Base-by-base conservation (phyloP, 805 yeast genomes). In the Wickerhamomyces sydowiorum region DNA sequence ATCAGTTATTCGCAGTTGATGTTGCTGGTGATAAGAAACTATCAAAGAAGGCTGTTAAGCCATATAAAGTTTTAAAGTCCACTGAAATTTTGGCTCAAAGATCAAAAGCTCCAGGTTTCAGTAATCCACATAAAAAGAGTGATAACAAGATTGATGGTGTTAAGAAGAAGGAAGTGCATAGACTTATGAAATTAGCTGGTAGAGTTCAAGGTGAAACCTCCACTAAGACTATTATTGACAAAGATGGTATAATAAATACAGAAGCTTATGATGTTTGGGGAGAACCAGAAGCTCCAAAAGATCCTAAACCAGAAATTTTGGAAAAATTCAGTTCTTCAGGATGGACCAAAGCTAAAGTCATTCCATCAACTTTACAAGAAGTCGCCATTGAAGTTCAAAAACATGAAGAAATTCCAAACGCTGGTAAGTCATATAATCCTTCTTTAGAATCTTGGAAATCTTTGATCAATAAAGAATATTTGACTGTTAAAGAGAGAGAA, bases 341-440 rank as follows among this genome's bases (percentile, higher is more conserved):
- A 27, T 68, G 75, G 60, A 71, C 84, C 3, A 63, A 65, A 28
- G 76, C 87, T 5, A 71, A 74, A 3, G 60, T 59, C 5, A 67
- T 62, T 4, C 91, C 93, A 13, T 60, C 59, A 21, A 82, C 90
- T 2, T 52, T 80, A 49, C 68, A 61, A 37, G 61, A 65, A 25
- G 66, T 66, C 3, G 82, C 95, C 1, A 59, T 80, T n/a, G 53
- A 53, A 33, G 75, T 86, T 15, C 72, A 69, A 44, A 71, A 72
- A n/a, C 53, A 65, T 37, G 80, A 70, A 17, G 61, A 51, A 2
- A 43, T 80, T 4, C 89, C 96, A 12, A 82, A 82, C 53, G 93
- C 82, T 2, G 98, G 98, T 42, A 86, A 84, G 60, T 90, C 98
- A 2, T 93, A 88, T 59, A 93, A 93, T 59, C 99, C 99, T 21